Evolutionary conservation across 345 rosid species (phyloP).

Genomic region (Adansonia digitata): DNA sequence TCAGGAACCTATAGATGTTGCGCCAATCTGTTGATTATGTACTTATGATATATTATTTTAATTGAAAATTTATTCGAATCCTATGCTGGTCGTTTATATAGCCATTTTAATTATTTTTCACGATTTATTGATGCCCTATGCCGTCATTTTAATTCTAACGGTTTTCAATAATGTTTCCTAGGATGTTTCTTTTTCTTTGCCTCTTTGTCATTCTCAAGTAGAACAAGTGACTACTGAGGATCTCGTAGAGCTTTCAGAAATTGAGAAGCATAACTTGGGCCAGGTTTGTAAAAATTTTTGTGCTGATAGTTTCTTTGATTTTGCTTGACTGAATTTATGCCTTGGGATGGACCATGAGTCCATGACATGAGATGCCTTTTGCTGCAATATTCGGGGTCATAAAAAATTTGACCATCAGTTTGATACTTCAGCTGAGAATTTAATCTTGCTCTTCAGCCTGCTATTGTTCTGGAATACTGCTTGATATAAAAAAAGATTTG

Average conservation of each 20-base stretch:
- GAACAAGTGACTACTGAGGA: constrained; percentile 78
- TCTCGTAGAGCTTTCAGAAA: constrained; percentile 87
- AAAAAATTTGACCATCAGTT: background rate
- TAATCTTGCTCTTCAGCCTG: background rate
- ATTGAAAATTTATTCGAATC: background rate
- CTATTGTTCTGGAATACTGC: background rate
- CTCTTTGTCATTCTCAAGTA: constrained; percentile 79
- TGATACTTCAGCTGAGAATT: constrained; percentile 7
- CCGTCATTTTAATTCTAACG: background rate
- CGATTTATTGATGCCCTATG: constrained; percentile 8
- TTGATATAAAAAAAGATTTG: background rate
- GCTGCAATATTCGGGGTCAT: background rate
- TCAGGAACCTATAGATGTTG: background rate
- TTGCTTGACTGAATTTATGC: background rate
- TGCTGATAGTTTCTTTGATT: background rate
- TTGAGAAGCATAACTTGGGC: constrained; percentile 87
- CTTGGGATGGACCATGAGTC: background rate
- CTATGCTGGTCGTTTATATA: background rate
- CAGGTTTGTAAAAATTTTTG: constrained; percentile 56
- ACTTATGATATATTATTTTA: background rate
- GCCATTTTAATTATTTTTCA: background rate
- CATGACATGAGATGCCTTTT: constrained; percentile 1
- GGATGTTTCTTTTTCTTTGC: constrained; percentile 90
- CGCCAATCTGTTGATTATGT: background rate
- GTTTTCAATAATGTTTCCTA: constrained; percentile 22